Conservation (phyloP, 1,284 basidiomycete genomes). For the Phenoliferia sp. region DNA sequence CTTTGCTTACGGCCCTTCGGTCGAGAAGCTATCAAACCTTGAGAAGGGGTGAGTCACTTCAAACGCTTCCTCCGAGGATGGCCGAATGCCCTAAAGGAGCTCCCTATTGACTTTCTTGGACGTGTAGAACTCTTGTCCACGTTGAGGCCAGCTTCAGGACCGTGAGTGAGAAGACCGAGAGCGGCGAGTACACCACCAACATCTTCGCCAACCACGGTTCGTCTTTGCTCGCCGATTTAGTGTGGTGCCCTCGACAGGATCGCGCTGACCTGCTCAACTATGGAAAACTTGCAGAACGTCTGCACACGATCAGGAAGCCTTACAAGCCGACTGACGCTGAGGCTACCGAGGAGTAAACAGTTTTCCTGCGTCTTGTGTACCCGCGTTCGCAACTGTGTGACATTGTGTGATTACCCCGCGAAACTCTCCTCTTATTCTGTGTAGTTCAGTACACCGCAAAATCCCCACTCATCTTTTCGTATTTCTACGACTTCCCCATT, state of each 20-base stretch:
- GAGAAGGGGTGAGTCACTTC: conserved; percentile 51
- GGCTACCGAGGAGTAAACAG: conserved; percentile 2
- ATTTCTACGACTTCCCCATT: too few relatives aligned
- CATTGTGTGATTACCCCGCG: too few relatives aligned
- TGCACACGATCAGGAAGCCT: conserved; percentile 15
- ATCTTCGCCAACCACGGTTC: conserved; percentile 23
- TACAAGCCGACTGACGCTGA: conserved; percentile 11
- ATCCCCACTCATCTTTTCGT: too few relatives aligned
- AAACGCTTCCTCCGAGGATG: not conserved
- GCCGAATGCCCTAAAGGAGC: not conserved
- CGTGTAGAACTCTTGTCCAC: conserved; percentile 31
- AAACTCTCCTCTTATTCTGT: too few relatives aligned
- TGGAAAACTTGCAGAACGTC: conserved; percentile 1
- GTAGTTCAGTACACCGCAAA: too few relatives aligned
- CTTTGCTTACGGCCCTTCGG: conserved; percentile 59
- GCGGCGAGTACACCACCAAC: conserved; percentile 19
- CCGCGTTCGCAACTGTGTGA: not conserved
- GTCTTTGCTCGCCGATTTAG: not conserved
- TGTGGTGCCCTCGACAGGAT: not conserved
- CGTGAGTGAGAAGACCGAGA: conserved; percentile 27
- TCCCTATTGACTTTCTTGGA: not conserved
- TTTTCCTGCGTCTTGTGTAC: not conserved
- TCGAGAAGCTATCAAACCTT: conserved; percentile 59
- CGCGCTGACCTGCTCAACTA: not conserved
- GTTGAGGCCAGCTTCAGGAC: conserved; percentile 33